Conservation (phyloP, 257 asterid species). For the Datura wrightii region DNA sequence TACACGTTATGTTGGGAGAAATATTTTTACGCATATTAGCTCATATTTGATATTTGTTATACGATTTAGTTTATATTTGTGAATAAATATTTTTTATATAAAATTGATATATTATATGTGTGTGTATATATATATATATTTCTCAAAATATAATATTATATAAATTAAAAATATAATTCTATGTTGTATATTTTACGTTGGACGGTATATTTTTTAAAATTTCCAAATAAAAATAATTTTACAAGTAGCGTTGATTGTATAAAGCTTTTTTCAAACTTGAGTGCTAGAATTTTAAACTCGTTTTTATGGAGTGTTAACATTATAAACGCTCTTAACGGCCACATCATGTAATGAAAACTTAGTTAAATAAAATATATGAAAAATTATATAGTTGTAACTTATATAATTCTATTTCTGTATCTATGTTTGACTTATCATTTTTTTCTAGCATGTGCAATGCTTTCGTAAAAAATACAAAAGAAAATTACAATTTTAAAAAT, state of each 20-base stretch:
- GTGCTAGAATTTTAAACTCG: not conserved
- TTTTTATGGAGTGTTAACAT: not conserved
- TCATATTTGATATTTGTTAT: no score
- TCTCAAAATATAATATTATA: no score
- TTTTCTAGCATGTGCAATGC: not conserved
- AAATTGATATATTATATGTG: no score
- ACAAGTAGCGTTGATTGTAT: not conserved
- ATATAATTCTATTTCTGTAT: no score
- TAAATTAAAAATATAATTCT: no score
- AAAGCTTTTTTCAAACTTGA: not conserved
- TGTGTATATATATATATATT: no score
- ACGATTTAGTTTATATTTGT: no score
- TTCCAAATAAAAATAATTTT: not conserved
- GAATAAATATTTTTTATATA: no score
- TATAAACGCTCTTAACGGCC: conserved; percentile 12
- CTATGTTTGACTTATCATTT: conserved; percentile 24
- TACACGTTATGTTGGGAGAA: no score
- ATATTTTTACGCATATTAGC: no score
- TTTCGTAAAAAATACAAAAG: not conserved
- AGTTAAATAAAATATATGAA: not conserved
- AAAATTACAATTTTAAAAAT: not conserved
- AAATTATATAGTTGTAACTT: not conserved
- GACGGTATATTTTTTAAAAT: no score
- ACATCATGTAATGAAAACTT: not conserved
- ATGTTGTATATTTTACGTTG: no score